Evolutionary conservation across 1,139 yeast species (phyloP).

Genomic region (Torulaspora pretoriensis): DNA sequence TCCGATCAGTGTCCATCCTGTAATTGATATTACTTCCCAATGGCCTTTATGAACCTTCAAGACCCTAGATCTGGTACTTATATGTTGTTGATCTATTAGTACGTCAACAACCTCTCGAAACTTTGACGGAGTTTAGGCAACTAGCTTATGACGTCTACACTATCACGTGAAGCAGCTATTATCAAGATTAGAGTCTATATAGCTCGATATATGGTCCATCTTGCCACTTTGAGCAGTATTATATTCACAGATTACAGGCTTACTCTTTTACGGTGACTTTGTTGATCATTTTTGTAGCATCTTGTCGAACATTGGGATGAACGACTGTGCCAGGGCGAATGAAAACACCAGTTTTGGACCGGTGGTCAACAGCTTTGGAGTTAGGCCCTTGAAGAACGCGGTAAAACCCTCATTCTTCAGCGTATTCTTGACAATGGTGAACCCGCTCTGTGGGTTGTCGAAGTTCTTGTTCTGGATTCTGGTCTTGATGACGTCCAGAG

Average conservation of each 20-base stretch:
- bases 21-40: neutral
- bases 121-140: constrained; percentile 1
- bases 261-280: neutral
- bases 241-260: neutral
- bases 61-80: neutral
- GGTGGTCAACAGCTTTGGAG: constrained; percentile 93
- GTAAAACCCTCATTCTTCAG: constrained; percentile 81
- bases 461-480: constrained; percentile 96
- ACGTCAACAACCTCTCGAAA: neutral
- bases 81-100: neutral
- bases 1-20: constrained; percentile 3
- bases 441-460: constrained; percentile 92
- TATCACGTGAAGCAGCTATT: constrained; percentile 2
- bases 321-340: constrained; percentile 92
- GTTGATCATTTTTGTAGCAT: constrained; percentile 37
- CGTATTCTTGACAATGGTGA: constrained; percentile 89
- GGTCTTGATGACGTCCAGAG: constrained; percentile 96
- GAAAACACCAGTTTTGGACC: constrained; percentile 98
- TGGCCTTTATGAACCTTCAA: neutral
- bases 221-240: neutral
- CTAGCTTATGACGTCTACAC: neutral
- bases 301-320: constrained; percentile 92
- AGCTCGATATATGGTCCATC: neutral
- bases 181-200: neutral
- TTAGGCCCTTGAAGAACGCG: constrained; percentile 95